Evolutionary conservation across 23 red algal species (phyloP).

Genomic region (Agarophyton chilense): DNA sequence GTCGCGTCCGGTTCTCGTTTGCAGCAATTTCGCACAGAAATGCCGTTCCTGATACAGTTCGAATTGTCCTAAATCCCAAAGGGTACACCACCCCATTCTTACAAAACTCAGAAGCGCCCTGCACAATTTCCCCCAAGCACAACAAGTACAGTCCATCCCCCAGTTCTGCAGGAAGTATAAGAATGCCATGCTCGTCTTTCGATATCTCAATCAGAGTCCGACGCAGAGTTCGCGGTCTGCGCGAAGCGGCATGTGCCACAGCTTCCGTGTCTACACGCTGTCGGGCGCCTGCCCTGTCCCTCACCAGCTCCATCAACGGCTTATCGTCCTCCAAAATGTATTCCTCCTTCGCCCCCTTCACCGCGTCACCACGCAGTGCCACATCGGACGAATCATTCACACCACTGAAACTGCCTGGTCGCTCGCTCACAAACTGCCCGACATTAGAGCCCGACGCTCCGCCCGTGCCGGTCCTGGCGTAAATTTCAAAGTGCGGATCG

Average conservation of each 20-base stretch:
- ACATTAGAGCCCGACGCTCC: not conserved
- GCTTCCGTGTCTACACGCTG: not conserved
- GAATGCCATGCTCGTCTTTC: slow-evolving; percentile 35
- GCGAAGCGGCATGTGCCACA: not conserved
- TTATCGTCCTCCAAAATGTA: slow-evolving; percentile 7
- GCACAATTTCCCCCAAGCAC: slow-evolving; percentile 42
- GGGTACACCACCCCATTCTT: slow-evolving; percentile 53
- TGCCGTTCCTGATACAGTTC: not conserved
- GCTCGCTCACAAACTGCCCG: too few relatives aligned
- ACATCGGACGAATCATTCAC: not conserved
- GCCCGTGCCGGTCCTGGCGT: not conserved
- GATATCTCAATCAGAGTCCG: slow-evolving; percentile 46
- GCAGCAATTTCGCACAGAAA: slow-evolving; percentile 46
- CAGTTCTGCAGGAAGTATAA: slow-evolving; percentile 33
- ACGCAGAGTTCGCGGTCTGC: slow-evolving; percentile 16
- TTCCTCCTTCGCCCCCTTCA: not conserved
- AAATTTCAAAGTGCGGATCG: slow-evolving; percentile 58
- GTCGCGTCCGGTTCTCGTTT: slow-evolving; percentile 12
- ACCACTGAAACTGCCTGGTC: too few relatives aligned
- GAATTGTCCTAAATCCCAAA: slow-evolving; percentile 50
- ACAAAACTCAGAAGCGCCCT: slow-evolving; percentile 2
- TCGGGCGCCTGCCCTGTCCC: not conserved
- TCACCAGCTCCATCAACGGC: slow-evolving; percentile 29
- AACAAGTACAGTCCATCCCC: slow-evolving; percentile 49
- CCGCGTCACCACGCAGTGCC: not conserved